Evolutionary conservation across 2,329 filamentous ascomycete species (phyloP).

Genomic region (Albophoma yamanashiensis): DNA sequence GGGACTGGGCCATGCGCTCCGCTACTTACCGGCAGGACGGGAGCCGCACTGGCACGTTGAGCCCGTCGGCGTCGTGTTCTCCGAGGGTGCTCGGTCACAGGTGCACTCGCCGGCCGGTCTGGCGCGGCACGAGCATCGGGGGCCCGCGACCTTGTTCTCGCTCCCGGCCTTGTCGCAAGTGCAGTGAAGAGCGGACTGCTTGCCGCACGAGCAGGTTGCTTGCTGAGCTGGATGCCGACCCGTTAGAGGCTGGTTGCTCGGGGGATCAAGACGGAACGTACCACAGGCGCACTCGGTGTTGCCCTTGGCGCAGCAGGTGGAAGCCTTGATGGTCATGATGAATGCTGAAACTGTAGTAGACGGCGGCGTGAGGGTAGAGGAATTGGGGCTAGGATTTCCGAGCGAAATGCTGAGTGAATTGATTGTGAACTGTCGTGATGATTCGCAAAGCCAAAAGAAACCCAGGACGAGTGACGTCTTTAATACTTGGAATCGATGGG

Average conservation of each 20-base stretch:
- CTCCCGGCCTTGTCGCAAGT: conserved; percentile 63
- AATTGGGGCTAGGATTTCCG: not conserved
- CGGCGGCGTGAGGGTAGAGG: not conserved
- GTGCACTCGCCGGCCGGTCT: conserved; percentile 73
- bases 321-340: conserved; percentile 26
- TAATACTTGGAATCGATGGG: conserved; percentile 5
- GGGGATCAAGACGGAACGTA: conserved; percentile 23
- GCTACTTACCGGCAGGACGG: conserved; percentile 53
- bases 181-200: conserved; percentile 79
- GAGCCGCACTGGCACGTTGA: conserved; percentile 67
- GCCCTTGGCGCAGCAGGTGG: conserved; percentile 48
- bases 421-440: not conserved
- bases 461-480: conserved; percentile 4
- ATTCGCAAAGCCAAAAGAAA: not conserved
- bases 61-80: conserved; percentile 55
- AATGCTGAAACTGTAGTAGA: conserved; percentile 1
- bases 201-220: conserved; percentile 78
- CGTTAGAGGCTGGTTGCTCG: not conserved
- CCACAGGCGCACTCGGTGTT: conserved; percentile 44
- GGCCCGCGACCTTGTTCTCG: conserved; percentile 65
- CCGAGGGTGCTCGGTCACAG: conserved; percentile 59
- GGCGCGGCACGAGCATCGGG: conserved; percentile 75
- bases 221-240: conserved; percentile 36
- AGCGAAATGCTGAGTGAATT: not conserved
- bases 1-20: not conserved